Percentiles rank a stretch among this genome's conserved stretches.
These are phyloP conservation scores for Wickerhamomyces kurtzmanii DNA, from an alignment of 805 yeast genomes.

Conservation along the genomic window DNA sequence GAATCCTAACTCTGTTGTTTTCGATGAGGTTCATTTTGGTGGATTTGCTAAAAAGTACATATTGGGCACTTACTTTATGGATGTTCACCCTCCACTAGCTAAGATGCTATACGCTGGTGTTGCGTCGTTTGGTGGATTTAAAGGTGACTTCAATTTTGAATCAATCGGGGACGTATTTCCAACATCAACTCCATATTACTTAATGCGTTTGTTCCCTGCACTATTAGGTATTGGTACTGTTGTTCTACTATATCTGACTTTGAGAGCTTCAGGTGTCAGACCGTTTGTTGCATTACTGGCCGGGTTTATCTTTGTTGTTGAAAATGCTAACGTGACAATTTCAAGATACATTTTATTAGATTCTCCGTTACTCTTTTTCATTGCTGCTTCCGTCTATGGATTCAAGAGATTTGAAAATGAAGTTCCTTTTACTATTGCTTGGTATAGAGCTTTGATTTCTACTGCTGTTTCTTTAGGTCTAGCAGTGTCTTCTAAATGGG, in stretches of 20 bases:
- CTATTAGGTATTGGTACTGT: slow-evolving; percentile 60
- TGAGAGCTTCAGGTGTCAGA: slow-evolving; percentile 64
- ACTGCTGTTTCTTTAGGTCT: slow-evolving; percentile 66
- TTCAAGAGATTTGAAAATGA: slow-evolving; percentile 58
- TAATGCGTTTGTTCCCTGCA: slow-evolving; percentile 68
- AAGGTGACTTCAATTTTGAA: slow-evolving; percentile 59
- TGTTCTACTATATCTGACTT: slow-evolving; percentile 52
- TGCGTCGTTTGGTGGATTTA: slow-evolving; percentile 57
- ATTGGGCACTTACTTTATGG: slow-evolving; percentile 55
- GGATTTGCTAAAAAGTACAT: slow-evolving; percentile 87
- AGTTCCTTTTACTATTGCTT: slow-evolving; percentile 45
- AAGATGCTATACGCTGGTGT: slow-evolving; percentile 69
- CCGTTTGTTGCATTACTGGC: slow-evolving; percentile 52
- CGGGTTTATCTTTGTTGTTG: slow-evolving; percentile 46
- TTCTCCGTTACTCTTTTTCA: slow-evolving; percentile 68
- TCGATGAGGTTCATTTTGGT: slow-evolving; percentile 93
- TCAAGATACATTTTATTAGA: slow-evolving; percentile 69
- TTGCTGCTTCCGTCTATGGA: slow-evolving; percentile 60
- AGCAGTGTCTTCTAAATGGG: slow-evolving; percentile 75
- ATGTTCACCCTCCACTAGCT: slow-evolving; percentile 74
- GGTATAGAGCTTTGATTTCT: slow-evolving; percentile 53
- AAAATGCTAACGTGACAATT: slow-evolving; percentile 60
- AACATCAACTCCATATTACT: slow-evolving; percentile 42
- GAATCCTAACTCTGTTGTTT: slow-evolving; percentile 75
- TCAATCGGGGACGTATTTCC: slow-evolving; percentile 61